Conservation (phyloP, 768 basidiomycete species). For the Collybiopsis luxurians region DNA sequence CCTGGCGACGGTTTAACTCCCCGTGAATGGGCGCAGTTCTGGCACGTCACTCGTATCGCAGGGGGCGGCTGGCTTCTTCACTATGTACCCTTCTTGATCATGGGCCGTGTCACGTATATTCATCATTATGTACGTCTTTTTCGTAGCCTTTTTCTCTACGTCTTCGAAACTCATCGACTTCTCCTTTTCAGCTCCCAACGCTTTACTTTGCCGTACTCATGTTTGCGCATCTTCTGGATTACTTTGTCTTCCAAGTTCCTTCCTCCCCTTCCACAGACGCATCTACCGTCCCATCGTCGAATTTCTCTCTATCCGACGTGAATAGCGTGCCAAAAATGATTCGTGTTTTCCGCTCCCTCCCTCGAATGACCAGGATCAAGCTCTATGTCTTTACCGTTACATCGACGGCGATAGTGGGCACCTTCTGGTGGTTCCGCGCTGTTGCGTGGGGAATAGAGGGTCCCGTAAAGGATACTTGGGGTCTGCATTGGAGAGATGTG, state of each 20-base stretch:
- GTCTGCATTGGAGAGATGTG: conserved; percentile 74
- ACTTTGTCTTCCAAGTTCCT: conserved; percentile 66
- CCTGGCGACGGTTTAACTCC: conserved; percentile 29
- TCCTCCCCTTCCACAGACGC: conserved; percentile 54
- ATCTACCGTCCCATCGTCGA: background rate
- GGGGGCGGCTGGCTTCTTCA: conserved; percentile 92
- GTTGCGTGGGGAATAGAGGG: conserved; percentile 93
- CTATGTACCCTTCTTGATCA: conserved; percentile 92
- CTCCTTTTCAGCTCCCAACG: conserved; percentile 72
- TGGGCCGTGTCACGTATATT: conserved; percentile 95
- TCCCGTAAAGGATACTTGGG: conserved; percentile 75
- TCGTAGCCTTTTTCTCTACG: background rate
- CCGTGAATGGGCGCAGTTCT: conserved; percentile 89
- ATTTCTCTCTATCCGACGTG: background rate
- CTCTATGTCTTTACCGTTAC: conserved; percentile 65
- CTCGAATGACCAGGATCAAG: conserved; percentile 55
- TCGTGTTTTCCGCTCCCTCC: background rate
- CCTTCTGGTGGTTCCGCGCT: conserved; percentile 94
- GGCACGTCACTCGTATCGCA: conserved; percentile 90
- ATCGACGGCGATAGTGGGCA: conserved; percentile 57
- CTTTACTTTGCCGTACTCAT: conserved; percentile 96
- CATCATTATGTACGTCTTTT: conserved; percentile 83
- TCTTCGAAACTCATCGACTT: too few relatives aligned
- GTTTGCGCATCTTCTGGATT: conserved; percentile 87
- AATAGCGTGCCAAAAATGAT: conserved; percentile 1